Conservation (phyloP, 306 rosid genomes). For the Sphenostylis stenocarpa region DNA sequence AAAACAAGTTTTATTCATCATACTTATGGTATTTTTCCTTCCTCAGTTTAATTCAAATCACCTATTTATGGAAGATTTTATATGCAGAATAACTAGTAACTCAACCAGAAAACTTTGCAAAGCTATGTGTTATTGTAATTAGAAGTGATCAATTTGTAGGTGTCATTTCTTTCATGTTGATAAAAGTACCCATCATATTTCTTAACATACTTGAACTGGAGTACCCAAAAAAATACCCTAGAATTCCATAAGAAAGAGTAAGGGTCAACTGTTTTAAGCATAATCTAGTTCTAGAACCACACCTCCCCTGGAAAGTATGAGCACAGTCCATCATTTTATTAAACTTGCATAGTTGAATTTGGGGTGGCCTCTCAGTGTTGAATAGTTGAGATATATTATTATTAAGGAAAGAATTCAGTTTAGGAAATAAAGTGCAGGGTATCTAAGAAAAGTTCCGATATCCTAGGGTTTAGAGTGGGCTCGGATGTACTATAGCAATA, state of each 20-base stretch:
- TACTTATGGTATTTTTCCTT: not conserved
- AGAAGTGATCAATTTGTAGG: slow-evolving; percentile 3
- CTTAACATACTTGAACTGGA: not conserved
- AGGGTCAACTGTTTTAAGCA: not conserved
- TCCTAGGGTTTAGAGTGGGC: slow-evolving; percentile 8
- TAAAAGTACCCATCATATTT: not conserved
- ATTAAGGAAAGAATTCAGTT: not conserved
- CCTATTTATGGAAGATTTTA: not conserved
- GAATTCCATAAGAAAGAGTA: slow-evolving; percentile 4
- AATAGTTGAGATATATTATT: not conserved
- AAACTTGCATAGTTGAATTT: not conserved
- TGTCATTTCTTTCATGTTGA: not conserved
- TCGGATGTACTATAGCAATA: not conserved
- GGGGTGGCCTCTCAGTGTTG: not conserved
- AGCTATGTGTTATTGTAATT: not conserved
- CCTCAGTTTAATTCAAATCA: not conserved
- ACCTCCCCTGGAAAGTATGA: not conserved
- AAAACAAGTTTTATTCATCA: not conserved
- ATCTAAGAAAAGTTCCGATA: not conserved
- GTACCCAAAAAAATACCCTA: not conserved
- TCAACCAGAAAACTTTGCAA: slow-evolving; percentile 4
- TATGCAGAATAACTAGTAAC: not conserved
- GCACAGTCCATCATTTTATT: slow-evolving; percentile 7
- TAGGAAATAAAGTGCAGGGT: slow-evolving; percentile 1
- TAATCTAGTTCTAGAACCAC: slow-evolving; percentile 1